Base-by-base conservation (phyloP, 805 yeast genomes). In the Zygotorulaspora chibaensis region DNA sequence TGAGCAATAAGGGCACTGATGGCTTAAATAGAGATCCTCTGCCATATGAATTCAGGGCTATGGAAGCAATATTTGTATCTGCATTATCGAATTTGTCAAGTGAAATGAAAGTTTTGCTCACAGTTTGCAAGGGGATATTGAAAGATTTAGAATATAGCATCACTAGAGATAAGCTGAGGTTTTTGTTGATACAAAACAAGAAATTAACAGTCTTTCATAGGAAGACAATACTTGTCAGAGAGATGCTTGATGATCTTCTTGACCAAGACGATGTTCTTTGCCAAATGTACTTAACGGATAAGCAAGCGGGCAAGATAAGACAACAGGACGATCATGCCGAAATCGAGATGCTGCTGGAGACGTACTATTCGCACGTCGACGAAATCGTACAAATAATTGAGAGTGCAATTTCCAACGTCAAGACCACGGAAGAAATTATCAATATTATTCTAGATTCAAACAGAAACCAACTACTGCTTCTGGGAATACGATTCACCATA, bases 341-440 rank as follows among this genome's bases (percentile, higher is more conserved):
- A 57, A 86, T 89, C 16, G 99, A 93, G 61, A 75, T 93, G 72
- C 72, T 93, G 42, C 66, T 93, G 18, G 99, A 93, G 60, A 84
- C 95, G 1, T 93, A 93, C 69, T 88, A 87, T 57, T 83, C 84
- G 42, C 95, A 91, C 44, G 79, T 87, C 48, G 98, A 91, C 68
- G 97, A 95, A 57, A 86, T 93, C 51, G 97, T 91, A 2, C 98
- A 93, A 63, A 85, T 86, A 2, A 84, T 84, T 16, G 93, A 84
- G 51, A 85, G 79, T 53, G 69, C 87, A 30, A 76, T 81, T 27
- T 77, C 85, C n/a, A 90, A 91, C 62, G 91, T 93, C 44, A 79
- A 80, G 52, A 87, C 96, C 16, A 90, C 97, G 0, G 98, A 93
- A 63, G 99, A 93, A 63, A 89, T 93, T 57, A 89, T 90, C 49